These are phyloP conservation scores for Ustilago nuda DNA, from an alignment of 1,284 basidiomycete genomes.

Conservation along the genomic window DNA sequence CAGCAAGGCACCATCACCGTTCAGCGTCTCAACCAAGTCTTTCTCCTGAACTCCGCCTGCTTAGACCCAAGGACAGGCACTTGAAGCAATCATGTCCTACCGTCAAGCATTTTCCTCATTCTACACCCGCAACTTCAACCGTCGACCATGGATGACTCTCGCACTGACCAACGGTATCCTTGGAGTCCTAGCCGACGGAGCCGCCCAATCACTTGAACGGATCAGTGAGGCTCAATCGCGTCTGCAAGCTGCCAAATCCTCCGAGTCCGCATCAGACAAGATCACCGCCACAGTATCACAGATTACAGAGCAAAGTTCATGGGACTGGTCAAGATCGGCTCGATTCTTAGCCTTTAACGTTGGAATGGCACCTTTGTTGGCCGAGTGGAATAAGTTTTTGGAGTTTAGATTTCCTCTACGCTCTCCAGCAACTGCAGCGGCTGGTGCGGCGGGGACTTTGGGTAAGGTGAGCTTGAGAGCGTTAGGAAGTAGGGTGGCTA, in stretches of 20 bases:
- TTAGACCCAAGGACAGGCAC: background rate
- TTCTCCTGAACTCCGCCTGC: background rate
- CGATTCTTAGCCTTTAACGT: slow-evolving; percentile 64
- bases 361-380: slow-evolving; percentile 65
- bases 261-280: background rate
- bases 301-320: slow-evolving; percentile 10
- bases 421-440: slow-evolving; percentile 11
- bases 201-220: slow-evolving; percentile 63
- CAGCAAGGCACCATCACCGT: too few species aligned
- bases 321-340: slow-evolving; percentile 57
- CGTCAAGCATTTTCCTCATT: slow-evolving; percentile 55
- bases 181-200: slow-evolving; percentile 59
- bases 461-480: slow-evolving; percentile 61
- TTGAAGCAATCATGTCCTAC: slow-evolving; percentile 30
- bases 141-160: slow-evolving; percentile 64
- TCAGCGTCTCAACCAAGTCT: background rate
- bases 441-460: slow-evolving; percentile 15
- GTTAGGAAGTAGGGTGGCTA: slow-evolving; percentile 57
- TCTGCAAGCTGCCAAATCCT: background rate
- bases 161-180: slow-evolving; percentile 65
- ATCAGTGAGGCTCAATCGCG: slow-evolving; percentile 25
- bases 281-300: background rate
- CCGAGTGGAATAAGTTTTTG: slow-evolving; percentile 67
- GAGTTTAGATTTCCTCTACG: slow-evolving; percentile 61
- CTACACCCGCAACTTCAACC: slow-evolving; percentile 63